Conservation (phyloP, 2,329 filamentous ascomycete genomes). For the Colletotrichum sp. region DNA sequence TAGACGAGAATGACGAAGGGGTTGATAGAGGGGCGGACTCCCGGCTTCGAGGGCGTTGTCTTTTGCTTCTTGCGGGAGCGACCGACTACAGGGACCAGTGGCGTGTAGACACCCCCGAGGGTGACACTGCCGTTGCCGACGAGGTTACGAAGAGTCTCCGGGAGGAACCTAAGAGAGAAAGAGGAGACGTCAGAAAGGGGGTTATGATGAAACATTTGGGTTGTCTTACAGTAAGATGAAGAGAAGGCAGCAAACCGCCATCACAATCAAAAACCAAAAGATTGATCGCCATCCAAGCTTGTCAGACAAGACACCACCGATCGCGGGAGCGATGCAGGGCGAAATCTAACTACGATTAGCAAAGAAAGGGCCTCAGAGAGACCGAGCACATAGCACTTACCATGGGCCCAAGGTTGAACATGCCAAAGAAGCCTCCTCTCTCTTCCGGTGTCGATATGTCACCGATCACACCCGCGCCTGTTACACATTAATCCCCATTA, state of each 20-base stretch:
- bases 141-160: constrained; percentile 33
- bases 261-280: constrained; percentile 59
- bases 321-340: constrained; percentile 52
- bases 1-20: constrained; percentile 35
- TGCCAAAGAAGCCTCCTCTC: constrained; percentile 36
- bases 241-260: constrained; percentile 39
- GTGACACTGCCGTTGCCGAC: constrained; percentile 30
- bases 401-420: constrained; percentile 38
- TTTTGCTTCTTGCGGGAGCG: constrained; percentile 4
- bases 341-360: constrained; percentile 30
- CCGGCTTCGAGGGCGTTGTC: not conserved
- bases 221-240: constrained; percentile 30
- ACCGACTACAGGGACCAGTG: constrained; percentile 23
- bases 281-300: constrained; percentile 54
- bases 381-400: not conserved
- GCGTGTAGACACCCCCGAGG: constrained; percentile 19
- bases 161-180: constrained; percentile 22
- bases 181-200: not conserved
- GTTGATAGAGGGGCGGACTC: constrained; percentile 21
- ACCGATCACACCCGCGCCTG: constrained; percentile 35
- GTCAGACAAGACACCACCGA: constrained; percentile 52
- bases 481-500: not conserved
- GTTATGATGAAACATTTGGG: not conserved
- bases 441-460: constrained; percentile 35
- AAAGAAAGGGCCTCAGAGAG: not conserved